phyloP scores from a whole-genome alignment of 148 eudicot species.

The Vaccinium corymbosum region DNA sequence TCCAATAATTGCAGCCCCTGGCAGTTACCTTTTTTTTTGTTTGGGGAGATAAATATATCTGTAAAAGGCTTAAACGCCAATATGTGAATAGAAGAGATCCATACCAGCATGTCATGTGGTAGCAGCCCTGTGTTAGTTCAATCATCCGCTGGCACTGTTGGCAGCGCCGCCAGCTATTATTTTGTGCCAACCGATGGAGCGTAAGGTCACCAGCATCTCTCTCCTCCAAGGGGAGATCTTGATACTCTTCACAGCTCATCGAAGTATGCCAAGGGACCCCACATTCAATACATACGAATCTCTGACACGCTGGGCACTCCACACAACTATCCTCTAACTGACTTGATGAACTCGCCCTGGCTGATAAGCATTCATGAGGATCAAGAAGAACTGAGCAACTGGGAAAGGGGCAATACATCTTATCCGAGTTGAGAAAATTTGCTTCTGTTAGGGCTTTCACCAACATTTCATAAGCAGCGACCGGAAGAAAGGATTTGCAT shows the following conservation, averaged over 20 bases:
- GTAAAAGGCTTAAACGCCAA: not conserved
- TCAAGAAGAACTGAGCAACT: conserved; percentile 65
- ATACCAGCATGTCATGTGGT: conserved; percentile 78
- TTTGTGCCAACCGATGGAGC: conserved; percentile 49
- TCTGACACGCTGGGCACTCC: conserved; percentile 69
- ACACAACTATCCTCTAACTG: conserved; percentile 45
- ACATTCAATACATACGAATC: conserved; percentile 58
- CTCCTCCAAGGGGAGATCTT: conserved; percentile 49
- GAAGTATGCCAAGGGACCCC: conserved; percentile 75
- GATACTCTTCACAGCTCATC: conserved; percentile 71
- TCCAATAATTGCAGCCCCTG: not conserved
- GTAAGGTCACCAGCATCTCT: conserved; percentile 51
- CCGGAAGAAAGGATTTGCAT: conserved; percentile 65
- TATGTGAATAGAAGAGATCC: conserved; percentile 13
- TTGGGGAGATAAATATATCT: too few species aligned
- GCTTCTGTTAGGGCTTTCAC: conserved; percentile 52
- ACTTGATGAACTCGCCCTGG: conserved; percentile 47
- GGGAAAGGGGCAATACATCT: conserved; percentile 59
- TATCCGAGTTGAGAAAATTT: conserved; percentile 39
- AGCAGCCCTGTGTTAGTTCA: conserved; percentile 65
- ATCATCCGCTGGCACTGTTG: conserved; percentile 63
- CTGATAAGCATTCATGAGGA: conserved; percentile 50
- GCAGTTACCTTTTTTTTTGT: not conserved
- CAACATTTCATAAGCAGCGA: conserved; percentile 45
- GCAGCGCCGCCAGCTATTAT: conserved; percentile 70